These are phyloP conservation scores for Pichia sp. DNA, from an alignment of 1,139 yeast species.

Conservation along the genomic window DNA sequence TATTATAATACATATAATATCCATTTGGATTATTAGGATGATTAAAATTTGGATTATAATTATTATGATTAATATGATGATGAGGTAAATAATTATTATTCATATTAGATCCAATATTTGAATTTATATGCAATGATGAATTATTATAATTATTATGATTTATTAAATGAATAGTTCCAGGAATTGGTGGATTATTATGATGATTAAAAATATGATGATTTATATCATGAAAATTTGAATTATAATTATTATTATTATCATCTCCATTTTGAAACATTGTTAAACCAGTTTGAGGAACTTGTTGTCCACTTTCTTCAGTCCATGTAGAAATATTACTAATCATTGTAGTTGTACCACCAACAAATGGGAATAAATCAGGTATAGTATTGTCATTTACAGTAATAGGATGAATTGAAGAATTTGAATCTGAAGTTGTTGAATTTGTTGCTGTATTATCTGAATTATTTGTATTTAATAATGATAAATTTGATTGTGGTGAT, in stretches of 20 bases:
- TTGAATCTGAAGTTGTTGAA: conserved; percentile 11
- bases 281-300: conserved; percentile 31
- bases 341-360: conserved; percentile 52
- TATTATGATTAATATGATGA: neutral
- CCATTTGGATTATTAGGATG: no score
- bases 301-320: conserved; percentile 44
- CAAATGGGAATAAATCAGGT: conserved; percentile 37
- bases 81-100: neutral
- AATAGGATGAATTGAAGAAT: neutral
- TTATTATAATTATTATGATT: neutral
- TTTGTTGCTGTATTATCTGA: conserved; percentile 3
- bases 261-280: conserved; percentile 20
- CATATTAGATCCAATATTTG: neutral
- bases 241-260: neutral
- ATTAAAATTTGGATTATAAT: neutral
- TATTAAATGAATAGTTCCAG: neutral
- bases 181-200: neutral
- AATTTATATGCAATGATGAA: neutral
- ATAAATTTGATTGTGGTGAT: conserved; percentile 1
- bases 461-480: neutral
- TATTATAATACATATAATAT: no score
- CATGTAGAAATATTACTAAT: conserved; percentile 56
- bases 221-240: neutral
- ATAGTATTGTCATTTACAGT: conserved; percentile 17
- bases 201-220: neutral